Evolutionary conservation across 306 rosid species (phyloP).

Genomic region (Glycyrrhiza uralensis): DNA sequence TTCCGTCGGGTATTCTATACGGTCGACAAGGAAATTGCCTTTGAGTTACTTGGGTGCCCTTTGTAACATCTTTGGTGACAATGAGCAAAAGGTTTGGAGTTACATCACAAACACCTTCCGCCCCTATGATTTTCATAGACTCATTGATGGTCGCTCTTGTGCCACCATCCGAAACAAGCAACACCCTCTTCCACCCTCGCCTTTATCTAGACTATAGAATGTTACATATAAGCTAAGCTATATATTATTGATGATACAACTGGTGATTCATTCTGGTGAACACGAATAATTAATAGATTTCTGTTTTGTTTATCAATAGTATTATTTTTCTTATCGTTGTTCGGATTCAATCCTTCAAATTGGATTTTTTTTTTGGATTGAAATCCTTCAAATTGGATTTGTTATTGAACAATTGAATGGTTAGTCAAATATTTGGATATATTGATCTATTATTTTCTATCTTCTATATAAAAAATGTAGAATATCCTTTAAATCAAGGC

Average conservation of each 20-base stretch:
- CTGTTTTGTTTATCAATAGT: not conserved
- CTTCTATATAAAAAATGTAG: not conserved
- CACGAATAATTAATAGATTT: not conserved
- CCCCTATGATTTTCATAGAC: not conserved
- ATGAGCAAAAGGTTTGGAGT: not conserved
- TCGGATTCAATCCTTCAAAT: not conserved
- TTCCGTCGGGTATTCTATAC: not conserved
- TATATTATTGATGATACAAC: not conserved
- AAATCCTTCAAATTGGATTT: not conserved
- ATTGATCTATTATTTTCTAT: not conserved
- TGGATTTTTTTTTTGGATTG: no score
- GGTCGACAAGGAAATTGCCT: not conserved
- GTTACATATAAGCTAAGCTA: not conserved
- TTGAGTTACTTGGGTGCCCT: slow-evolving; percentile 5
- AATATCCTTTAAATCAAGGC: not conserved
- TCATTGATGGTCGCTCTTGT: slow-evolving; percentile 26
- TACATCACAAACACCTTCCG: not conserved
- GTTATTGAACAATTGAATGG: not conserved
- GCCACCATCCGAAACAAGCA: not conserved
- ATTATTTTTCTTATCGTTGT: not conserved
- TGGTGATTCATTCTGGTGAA: not conserved
- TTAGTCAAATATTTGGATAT: not conserved
- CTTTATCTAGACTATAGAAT: not conserved
- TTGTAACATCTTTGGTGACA: slow-evolving; percentile 2
- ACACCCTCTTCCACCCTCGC: not conserved